Conservation (phyloP, 2,329 filamentous ascomycete genomes). For the Colletotrichum lini region DNA sequence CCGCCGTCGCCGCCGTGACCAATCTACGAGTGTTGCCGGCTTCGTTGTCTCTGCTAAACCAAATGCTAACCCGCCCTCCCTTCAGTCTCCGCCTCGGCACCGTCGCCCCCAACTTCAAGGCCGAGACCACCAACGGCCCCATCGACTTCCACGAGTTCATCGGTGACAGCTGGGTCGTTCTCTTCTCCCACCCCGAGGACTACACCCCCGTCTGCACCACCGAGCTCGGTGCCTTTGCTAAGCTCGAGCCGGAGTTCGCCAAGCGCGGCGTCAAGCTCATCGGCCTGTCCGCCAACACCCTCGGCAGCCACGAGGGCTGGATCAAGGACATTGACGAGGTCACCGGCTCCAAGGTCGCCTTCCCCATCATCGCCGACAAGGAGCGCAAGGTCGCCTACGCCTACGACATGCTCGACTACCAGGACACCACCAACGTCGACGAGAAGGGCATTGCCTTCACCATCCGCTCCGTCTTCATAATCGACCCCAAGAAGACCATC, state of each 20-base stretch:
- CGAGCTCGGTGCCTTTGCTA: slow-evolving; percentile 93
- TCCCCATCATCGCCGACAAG: slow-evolving; percentile 88
- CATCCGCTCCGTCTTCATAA: slow-evolving; percentile 94
- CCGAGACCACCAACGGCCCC: slow-evolving; percentile 82
- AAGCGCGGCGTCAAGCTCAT: slow-evolving; percentile 93
- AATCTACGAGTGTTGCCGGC: background rate
- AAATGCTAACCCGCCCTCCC: slow-evolving; percentile 18
- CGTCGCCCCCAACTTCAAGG: slow-evolving; percentile 85
- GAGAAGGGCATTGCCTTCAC: slow-evolving; percentile 90
- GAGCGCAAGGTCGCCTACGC: slow-evolving; percentile 80
- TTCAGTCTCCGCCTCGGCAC: slow-evolving; percentile 75
- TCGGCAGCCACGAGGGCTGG: slow-evolving; percentile 88
- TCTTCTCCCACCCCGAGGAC: slow-evolving; percentile 91
- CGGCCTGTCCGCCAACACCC: slow-evolving; percentile 88
- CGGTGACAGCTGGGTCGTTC: slow-evolving; percentile 82
- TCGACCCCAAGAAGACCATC: slow-evolving; percentile 94
- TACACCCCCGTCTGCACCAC: slow-evolving; percentile 97
- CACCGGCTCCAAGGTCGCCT: slow-evolving; percentile 76
- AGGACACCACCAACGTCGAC: slow-evolving; percentile 86
- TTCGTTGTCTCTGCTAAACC: background rate
- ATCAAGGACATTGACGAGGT: slow-evolving; percentile 91
- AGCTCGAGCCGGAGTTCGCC: slow-evolving; percentile 88
- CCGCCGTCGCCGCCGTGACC: background rate
- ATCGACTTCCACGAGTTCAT: slow-evolving; percentile 90
- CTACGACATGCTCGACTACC: slow-evolving; percentile 89